These are phyloP conservation scores for Auriscalpium vulgare DNA, from an alignment of 768 basidiomycete genomes.

Conservation along the genomic window DNA sequence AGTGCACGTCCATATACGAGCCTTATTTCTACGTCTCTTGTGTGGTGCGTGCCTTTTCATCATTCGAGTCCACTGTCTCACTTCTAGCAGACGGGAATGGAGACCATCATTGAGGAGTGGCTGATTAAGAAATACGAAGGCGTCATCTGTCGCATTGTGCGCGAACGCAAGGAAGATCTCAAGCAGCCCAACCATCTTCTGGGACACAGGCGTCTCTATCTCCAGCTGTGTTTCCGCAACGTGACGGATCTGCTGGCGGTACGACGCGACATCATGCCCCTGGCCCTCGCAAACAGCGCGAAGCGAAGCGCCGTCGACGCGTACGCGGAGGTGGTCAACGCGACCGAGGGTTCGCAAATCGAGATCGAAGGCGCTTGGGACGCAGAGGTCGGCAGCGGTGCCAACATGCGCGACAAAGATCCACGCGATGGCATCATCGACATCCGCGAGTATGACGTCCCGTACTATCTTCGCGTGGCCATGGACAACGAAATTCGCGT, in stretches of 20 bases:
- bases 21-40: conserved; percentile 92
- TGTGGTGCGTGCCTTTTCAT: conserved; percentile 49
- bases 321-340: conserved; percentile 91
- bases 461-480: conserved; percentile 96
- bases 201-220: conserved; percentile 84
- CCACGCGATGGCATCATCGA: conserved; percentile 93
- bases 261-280: conserved; percentile 80
- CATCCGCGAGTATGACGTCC: conserved; percentile 92
- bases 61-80: not conserved
- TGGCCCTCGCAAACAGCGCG: conserved; percentile 83
- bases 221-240: conserved; percentile 87
- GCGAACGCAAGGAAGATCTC: conserved; percentile 88
- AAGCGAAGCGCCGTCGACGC: conserved; percentile 95
- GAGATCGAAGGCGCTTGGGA: conserved; percentile 61
- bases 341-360: conserved; percentile 55
- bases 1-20: conserved; percentile 85
- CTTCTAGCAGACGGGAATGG: conserved; percentile 60
- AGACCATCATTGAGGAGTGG: conserved; percentile 92
- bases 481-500: conserved; percentile 98
- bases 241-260: conserved; percentile 87
- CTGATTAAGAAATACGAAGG: conserved; percentile 90
- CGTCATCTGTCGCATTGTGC: conserved; percentile 65
- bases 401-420: conserved; percentile 52
- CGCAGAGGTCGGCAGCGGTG: conserved; percentile 33
- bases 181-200: conserved; percentile 94